These are phyloP conservation scores for Eimeria brunetti DNA, from an alignment of 169 alveolate species.

Conservation along the genomic window DNA sequence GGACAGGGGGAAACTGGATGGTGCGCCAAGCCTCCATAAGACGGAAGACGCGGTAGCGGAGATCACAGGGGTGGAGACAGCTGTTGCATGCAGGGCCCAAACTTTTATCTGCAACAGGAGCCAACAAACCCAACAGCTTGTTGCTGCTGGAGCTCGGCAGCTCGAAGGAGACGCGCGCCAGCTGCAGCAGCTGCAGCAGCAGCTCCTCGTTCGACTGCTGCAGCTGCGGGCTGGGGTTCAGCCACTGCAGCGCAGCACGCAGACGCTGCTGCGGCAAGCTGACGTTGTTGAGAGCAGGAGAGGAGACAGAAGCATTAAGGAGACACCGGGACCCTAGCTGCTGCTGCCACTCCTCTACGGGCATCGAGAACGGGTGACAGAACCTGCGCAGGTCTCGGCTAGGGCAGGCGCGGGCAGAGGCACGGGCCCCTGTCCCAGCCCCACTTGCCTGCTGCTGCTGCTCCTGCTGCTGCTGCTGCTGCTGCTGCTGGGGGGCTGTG, in stretches of 20 bases:
- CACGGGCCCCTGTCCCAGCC: background rate
- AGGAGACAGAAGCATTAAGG: background rate
- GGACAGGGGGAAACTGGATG: background rate
- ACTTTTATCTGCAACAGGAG: conserved; percentile 54
- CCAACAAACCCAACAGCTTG: conserved; percentile 54
- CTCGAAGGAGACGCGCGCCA: conserved; percentile 61
- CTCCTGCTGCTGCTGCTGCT: conserved; percentile 50
- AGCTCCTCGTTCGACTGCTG: conserved; percentile 58
- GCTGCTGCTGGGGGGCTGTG: background rate
- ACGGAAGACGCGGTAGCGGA: conserved; percentile 74
- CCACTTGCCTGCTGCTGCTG: background rate
- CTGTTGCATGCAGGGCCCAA: conserved; percentile 10
- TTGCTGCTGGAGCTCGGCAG: conserved; percentile 77
- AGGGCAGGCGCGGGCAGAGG: background rate
- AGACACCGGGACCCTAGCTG: background rate
- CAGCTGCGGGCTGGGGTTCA: conserved; percentile 67
- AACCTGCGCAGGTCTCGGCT: background rate
- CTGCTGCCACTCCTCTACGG: conserved; percentile 37
- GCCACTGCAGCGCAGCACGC: conserved; percentile 33
- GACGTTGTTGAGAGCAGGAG: background rate
- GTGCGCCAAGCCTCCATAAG: conserved; percentile 75
- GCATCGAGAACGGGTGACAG: conserved; percentile 43
- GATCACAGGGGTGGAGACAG: conserved; percentile 72
- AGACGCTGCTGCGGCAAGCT: conserved; percentile 4
- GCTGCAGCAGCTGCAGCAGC: conserved; percentile 70